Conservation (phyloP, 495 filamentous ascomycete genomes). For the Trichoderma erinaceum region DNA sequence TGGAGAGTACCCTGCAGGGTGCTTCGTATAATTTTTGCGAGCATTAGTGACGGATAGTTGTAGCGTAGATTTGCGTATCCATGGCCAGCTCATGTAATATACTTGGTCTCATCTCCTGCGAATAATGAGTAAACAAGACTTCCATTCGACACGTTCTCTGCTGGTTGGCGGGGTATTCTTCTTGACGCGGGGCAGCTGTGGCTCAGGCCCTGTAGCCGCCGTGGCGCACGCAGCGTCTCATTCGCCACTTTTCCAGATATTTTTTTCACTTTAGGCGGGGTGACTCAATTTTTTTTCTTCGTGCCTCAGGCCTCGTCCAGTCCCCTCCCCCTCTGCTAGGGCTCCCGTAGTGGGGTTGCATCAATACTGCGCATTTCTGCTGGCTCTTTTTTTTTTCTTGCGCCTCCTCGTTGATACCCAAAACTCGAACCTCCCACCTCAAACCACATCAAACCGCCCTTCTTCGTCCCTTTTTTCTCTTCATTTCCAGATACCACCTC, state of each 20-base stretch:
- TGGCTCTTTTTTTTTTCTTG: constrained; percentile 2
- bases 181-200: neutral
- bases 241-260: constrained; percentile 1
- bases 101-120: neutral
- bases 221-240: neutral
- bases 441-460: neutral
- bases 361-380: neutral
- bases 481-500: neutral
- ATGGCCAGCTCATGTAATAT: neutral
- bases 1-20: neutral
- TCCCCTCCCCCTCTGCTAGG: neutral
- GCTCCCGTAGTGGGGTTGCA: constrained; percentile 10
- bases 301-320: neutral
- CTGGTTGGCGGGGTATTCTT: neutral
- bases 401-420: constrained; percentile 11
- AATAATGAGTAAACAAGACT: neutral
- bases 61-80: neutral
- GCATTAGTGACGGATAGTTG: neutral
- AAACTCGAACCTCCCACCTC: neutral
- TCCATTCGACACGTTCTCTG: neutral
- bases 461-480: neutral
- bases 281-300: neutral
- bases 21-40: constrained; percentile 12
- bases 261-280: neutral
- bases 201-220: neutral